A percentile compares a stretch with the other conserved stretches of the same genome.
Conservation (phyloP, 2,329 filamentous ascomycete genomes). For the Trichothecium roseum region DNA sequence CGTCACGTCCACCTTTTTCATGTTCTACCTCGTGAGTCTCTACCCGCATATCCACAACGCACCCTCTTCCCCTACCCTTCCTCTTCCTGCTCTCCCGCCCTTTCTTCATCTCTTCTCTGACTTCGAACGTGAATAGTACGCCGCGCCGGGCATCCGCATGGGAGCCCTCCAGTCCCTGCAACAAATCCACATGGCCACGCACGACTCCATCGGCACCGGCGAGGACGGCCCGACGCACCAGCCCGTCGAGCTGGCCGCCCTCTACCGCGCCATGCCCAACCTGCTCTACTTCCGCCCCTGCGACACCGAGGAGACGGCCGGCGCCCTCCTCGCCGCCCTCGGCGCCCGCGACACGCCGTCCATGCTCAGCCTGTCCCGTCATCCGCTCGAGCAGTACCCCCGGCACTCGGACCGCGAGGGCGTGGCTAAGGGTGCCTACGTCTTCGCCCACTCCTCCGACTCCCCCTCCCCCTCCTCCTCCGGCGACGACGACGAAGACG, state of each 20-base stretch:
- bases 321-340: conserved; percentile 41
- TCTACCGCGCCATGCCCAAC: conserved; percentile 55
- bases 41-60: neutral
- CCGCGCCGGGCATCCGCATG: conserved; percentile 50
- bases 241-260: conserved; percentile 43
- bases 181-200: conserved; percentile 49
- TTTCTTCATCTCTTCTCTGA: neutral
- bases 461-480: too few relatives aligned
- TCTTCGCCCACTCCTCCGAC: conserved; percentile 35
- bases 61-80: neutral
- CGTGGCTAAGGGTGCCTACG: conserved; percentile 33
- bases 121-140: conserved; percentile 26
- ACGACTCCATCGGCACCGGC: conserved; percentile 49
- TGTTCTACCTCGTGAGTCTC: conserved; percentile 39
- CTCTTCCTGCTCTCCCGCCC: too few relatives aligned
- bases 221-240: conserved; percentile 55
- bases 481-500: too few relatives aligned
- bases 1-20: conserved; percentile 50
- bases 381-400: conserved; percentile 28
- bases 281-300: conserved; percentile 48
- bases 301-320: conserved; percentile 46
- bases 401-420: conserved; percentile 26
- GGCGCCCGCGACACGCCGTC: conserved; percentile 27
- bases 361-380: conserved; percentile 38
- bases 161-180: conserved; percentile 45